Conservation (phyloP, 2,329 filamentous ascomycete species). For the Epichloe bromicola region DNA sequence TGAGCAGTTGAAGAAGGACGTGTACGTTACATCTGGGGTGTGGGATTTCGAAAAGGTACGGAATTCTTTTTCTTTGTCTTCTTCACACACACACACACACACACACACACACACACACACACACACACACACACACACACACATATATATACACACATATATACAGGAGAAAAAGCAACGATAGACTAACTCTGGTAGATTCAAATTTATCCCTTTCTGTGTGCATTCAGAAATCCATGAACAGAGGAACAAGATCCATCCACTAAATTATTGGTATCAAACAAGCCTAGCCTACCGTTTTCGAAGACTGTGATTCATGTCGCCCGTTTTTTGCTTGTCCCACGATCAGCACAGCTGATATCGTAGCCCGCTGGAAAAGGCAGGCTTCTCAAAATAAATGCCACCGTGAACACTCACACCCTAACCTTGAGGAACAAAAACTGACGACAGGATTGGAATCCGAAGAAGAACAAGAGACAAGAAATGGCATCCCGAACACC, state of each 20-base stretch:
- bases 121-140: too few relatives aligned
- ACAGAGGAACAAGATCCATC: background rate
- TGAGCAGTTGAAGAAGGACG: slow-evolving; percentile 53
- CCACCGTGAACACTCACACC: background rate
- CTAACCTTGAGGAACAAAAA: too few relatives aligned
- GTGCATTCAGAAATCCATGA: slow-evolving; percentile 24
- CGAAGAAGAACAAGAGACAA: too few relatives aligned
- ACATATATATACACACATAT: too few relatives aligned
- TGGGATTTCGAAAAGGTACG: slow-evolving; percentile 64
- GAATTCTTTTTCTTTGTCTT: slow-evolving; percentile 4
- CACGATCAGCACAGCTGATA: slow-evolving; percentile 7
- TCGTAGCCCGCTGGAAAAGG: slow-evolving; percentile 11
- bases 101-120: too few relatives aligned
- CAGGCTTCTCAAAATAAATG: background rate
- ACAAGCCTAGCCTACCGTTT: background rate
- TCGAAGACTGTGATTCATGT: background rate
- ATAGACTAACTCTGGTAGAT: slow-evolving; percentile 17
- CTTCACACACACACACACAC: too few relatives aligned
- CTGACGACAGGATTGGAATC: too few relatives aligned
- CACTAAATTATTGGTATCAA: slow-evolving; percentile 4
- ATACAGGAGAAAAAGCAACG: background rate
- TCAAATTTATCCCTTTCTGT: slow-evolving; percentile 38
- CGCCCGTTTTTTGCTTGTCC: background rate
- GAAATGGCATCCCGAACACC: background rate
- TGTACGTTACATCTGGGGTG: slow-evolving; percentile 59